phyloP scores from a whole-genome alignment of 371 early-diverging fungal species.

The Capillidium heterosporum region DNA sequence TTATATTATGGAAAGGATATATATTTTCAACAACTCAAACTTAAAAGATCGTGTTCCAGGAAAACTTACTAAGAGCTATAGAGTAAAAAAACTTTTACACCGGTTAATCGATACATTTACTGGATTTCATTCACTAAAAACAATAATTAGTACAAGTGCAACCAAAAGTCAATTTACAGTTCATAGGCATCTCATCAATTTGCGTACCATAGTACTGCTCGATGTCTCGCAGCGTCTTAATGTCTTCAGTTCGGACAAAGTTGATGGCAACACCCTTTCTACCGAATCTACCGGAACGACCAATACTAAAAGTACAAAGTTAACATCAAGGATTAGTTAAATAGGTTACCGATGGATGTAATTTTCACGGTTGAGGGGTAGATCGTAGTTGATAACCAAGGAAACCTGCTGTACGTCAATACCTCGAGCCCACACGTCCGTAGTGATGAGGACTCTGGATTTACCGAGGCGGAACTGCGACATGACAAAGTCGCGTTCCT shows the following conservation, averaged over 20 bases:
- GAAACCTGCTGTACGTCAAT: conserved; percentile 97
- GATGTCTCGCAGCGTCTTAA: conserved; percentile 70
- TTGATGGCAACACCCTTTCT: conserved; percentile 97
- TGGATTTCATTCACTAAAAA: too few species aligned
- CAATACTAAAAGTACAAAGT: conserved; percentile 39
- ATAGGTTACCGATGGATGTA: conserved; percentile 64
- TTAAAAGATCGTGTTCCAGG: too few species aligned
- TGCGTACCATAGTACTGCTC: conserved; percentile 87
- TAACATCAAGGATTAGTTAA: conserved; percentile 4
- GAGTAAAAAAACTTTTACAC: too few species aligned
- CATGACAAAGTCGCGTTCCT: conserved; percentile 80
- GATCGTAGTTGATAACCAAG: conserved; percentile 90
- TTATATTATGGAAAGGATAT: too few species aligned
- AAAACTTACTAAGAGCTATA: too few species aligned
- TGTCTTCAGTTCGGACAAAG: conserved; percentile 85
- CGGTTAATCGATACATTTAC: too few species aligned
- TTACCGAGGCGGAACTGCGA: conserved; percentile 73
- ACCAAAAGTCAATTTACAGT: conserved; percentile 15
- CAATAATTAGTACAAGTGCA: too few species aligned
- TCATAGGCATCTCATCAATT: conserved; percentile 91
- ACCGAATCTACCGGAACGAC: conserved; percentile 95
- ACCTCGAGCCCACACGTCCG: conserved; percentile 93
- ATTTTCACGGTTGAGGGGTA: conserved; percentile 83
- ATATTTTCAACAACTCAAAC: too few species aligned
- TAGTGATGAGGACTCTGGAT: conserved; percentile 84